Conservation (phyloP, 2,329 filamentous ascomycete species). For the Cladosporium sphaerospermum region DNA sequence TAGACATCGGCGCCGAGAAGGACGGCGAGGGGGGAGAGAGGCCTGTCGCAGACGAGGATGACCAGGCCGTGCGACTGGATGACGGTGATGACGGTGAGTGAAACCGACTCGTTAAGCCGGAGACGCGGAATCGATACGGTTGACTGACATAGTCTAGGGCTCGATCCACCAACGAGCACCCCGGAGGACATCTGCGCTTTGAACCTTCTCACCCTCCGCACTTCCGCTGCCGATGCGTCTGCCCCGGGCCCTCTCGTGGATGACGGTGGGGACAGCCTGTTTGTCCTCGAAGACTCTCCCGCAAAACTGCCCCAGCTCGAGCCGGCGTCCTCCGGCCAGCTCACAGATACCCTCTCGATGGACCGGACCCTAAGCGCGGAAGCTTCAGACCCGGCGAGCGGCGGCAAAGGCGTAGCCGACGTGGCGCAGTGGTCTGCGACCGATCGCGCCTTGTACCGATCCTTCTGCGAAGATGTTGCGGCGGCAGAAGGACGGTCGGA, state of each 20-base stretch:
- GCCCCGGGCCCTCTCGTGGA: background rate
- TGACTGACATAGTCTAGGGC: too few species aligned
- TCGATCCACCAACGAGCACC: background rate
- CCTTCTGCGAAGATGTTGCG: background rate
- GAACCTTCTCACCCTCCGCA: background rate
- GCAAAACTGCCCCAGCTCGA: too few species aligned
- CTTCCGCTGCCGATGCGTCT: background rate
- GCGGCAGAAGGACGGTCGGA: background rate
- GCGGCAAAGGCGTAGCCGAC: too few species aligned
- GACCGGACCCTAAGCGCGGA: too few species aligned
- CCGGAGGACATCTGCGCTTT: background rate
- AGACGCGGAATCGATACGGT: too few species aligned
- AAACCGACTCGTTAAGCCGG: too few species aligned
- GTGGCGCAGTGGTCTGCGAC: background rate
- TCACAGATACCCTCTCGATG: too few species aligned
- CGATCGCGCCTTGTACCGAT: background rate
- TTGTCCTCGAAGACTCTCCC: background rate
- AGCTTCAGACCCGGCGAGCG: too few species aligned
- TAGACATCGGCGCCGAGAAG: background rate
- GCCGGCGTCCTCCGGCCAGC: too few species aligned
- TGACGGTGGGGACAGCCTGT: background rate
- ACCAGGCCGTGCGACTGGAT: too few species aligned
- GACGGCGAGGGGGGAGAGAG: too few species aligned
- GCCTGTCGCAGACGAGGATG: background rate
- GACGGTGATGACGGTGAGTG: too few species aligned